Conservation (phyloP, 176 grass and related monocot genomes). For the Musa beccarii region DNA sequence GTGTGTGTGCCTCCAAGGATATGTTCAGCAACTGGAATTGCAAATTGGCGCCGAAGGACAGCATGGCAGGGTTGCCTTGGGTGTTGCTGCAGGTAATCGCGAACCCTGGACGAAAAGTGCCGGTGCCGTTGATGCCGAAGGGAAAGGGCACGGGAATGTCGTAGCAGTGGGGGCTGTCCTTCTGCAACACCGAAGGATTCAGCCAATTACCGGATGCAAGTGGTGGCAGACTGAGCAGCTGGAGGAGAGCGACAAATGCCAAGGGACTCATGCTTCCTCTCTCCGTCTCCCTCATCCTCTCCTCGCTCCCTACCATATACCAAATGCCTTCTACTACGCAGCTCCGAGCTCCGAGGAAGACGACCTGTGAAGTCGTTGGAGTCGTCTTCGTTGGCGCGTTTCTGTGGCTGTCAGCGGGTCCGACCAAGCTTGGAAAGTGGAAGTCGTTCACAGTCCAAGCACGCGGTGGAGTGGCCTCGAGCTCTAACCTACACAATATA, state of each 20-base stretch:
- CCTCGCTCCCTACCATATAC: slow-evolving; percentile 16
- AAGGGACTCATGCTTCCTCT: slow-evolving; percentile 23
- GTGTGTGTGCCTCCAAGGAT: neutral
- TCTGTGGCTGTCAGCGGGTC: no score
- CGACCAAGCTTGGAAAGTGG: no score
- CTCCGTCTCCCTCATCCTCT: slow-evolving; percentile 29
- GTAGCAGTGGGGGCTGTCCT: neutral
- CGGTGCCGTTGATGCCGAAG: neutral
- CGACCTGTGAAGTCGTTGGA: no score
- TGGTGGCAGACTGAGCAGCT: neutral
- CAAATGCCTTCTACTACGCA: no score
- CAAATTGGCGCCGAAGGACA: neutral
- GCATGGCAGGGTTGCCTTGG: neutral
- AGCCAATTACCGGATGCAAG: neutral
- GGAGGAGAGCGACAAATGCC: neutral
- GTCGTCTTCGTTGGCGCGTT: no score
- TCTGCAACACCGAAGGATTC: neutral
- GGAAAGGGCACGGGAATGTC: neutral
- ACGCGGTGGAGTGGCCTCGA: no score
- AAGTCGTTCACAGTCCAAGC: no score
- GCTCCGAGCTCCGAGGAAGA: no score
- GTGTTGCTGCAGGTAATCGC: neutral
- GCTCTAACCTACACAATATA: no score
- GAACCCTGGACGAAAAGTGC: neutral
- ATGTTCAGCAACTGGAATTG: neutral